phyloP scores from a whole-genome alignment of 2,329 filamentous ascomycete genomes.

The Paraphoma chrysanthemicola region DNA sequence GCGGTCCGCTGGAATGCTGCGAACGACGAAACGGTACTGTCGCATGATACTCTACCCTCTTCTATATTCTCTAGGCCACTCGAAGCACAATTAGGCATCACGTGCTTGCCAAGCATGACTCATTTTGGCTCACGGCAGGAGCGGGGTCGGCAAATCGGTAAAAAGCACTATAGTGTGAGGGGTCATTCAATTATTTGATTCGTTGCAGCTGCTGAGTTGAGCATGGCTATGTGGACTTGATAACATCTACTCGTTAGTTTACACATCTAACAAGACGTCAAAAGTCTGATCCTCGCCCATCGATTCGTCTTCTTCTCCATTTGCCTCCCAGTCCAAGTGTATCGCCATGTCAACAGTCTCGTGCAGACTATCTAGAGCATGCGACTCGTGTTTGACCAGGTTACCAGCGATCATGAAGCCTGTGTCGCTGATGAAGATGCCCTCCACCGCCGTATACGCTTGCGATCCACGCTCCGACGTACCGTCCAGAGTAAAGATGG shows the following conservation, averaged over 20 bases:
- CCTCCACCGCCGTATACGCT: not conserved
- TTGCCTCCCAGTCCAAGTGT: not conserved
- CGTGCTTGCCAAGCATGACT: conserved; percentile 1
- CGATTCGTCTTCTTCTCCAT: not conserved
- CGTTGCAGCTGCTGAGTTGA: too few species aligned
- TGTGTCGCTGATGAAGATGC: not conserved
- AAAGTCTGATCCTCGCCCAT: not conserved
- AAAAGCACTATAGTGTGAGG: not conserved
- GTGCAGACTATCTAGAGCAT: not conserved
- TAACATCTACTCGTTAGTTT: too few species aligned
- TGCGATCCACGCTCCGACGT: not conserved
- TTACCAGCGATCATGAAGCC: not conserved
- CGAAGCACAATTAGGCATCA: too few species aligned
- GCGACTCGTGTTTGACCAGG: not conserved
- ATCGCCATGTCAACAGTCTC: not conserved
- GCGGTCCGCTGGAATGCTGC: too few species aligned
- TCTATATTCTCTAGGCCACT: not conserved
- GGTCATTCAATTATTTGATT: too few species aligned
- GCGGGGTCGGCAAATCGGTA: not conserved
- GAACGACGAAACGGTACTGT: too few species aligned
- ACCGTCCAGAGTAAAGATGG: not conserved
- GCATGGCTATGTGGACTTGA: too few species aligned
- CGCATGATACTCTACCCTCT: not conserved
- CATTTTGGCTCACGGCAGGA: not conserved
- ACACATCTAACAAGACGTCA: too few species aligned